These are phyloP conservation scores for Malassezia dermatis DNA, from an alignment of 1,284 basidiomycete genomes.

Conservation along the genomic window DNA sequence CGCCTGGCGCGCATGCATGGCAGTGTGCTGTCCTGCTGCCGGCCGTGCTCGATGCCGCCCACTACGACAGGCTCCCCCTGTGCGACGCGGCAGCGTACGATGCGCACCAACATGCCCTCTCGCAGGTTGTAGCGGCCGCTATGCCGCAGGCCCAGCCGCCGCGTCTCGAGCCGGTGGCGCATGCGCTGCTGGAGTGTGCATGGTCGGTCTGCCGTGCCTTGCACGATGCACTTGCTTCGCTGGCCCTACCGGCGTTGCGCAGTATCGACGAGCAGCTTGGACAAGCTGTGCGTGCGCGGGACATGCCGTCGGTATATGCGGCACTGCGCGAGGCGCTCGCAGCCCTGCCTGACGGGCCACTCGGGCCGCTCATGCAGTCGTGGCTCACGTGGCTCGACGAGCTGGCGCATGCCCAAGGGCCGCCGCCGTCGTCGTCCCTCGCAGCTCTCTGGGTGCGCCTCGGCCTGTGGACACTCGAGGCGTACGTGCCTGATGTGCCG, in stretches of 20 bases:
- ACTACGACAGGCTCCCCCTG: background rate
- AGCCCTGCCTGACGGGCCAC: background rate
- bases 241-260: background rate
- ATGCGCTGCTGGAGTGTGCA: background rate
- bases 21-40: background rate
- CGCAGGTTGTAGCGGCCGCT: background rate
- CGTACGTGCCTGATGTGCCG: slow-evolving; percentile 77
- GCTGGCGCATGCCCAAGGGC: background rate
- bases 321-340: background rate
- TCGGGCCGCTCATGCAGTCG: background rate
- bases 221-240: background rate
- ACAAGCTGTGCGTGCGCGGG: background rate
- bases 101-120: background rate
- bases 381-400: slow-evolving; percentile 10
- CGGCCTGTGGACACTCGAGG: slow-evolving; percentile 56
- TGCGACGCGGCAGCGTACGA: slow-evolving; percentile 6
- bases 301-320: background rate
- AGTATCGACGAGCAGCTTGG: background rate
- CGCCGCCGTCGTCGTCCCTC: background rate
- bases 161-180: background rate
- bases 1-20: background rate
- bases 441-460: slow-evolving; percentile 57
- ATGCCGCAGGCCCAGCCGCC: background rate
- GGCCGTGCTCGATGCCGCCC: background rate
- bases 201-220: background rate